Evolutionary conservation across 2,329 filamentous ascomycete species (phyloP).

Genomic region (Lasiodiplodia hormozganensis): DNA sequence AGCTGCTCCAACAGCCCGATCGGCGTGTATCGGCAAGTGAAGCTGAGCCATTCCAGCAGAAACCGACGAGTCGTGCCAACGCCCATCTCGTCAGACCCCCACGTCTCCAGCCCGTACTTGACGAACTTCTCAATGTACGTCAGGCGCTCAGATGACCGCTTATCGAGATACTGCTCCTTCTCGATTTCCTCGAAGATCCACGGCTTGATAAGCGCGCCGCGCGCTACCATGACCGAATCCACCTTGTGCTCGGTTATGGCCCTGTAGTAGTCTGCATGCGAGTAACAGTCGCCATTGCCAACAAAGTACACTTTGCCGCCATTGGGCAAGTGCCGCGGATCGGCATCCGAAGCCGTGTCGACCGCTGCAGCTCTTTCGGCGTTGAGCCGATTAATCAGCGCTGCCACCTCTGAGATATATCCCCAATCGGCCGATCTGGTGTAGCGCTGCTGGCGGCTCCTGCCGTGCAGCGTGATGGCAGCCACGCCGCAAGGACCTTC

Average conservation of each 20-base stretch:
- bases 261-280: slow-evolving; percentile 83
- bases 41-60: slow-evolving; percentile 94
- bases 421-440: slow-evolving; percentile 91
- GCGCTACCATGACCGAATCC: slow-evolving; percentile 96
- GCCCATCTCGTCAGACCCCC: slow-evolving; percentile 95
- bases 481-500: slow-evolving; percentile 84
- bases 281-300: slow-evolving; percentile 96
- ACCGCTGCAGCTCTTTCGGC: slow-evolving; percentile 67
- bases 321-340: slow-evolving; percentile 73
- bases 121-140: slow-evolving; percentile 87
- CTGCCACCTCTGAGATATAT: slow-evolving; percentile 90
- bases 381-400: slow-evolving; percentile 82
- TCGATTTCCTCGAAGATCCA: slow-evolving; percentile 99
- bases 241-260: slow-evolving; percentile 80
- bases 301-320: slow-evolving; percentile 84
- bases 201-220: slow-evolving; percentile 94
- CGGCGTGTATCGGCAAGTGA: slow-evolving; percentile 89
- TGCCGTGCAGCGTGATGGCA: slow-evolving; percentile 93
- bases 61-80: slow-evolving; percentile 91
- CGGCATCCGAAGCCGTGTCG: slow-evolving; percentile 81
- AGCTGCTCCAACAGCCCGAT: slow-evolving; percentile 87
- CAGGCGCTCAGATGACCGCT: slow-evolving; percentile 86
- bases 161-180: slow-evolving; percentile 91
- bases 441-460: slow-evolving; percentile 93
- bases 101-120: slow-evolving; percentile 88